Base-by-base conservation (phyloP, 2,329 filamentous ascomycete genomes). In the Helotiales sp. region DNA sequence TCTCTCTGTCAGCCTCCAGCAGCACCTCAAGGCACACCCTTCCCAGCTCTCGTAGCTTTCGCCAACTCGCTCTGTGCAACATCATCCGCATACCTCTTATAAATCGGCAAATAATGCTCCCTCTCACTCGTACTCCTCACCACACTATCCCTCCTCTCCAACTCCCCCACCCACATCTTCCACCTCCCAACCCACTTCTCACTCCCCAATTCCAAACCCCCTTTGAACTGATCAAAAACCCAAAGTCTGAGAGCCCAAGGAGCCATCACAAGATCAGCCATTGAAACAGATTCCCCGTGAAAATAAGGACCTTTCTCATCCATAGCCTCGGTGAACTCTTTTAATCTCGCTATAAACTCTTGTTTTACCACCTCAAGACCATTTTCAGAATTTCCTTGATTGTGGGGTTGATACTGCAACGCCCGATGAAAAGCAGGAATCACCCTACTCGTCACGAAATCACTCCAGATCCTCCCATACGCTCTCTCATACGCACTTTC, bases 161-260 rank as follows among this genome's bases (percentile, higher is more conserved):
- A 74, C 0, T 85, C 88, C 54, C 77, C 76, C 29, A 81, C 72
- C 87, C 88, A 93, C 52, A 69, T 77, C 65, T 79, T 76, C 84
- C 87, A 93, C 48, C 88, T 76, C 9, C 57, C 76, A 6, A 54
- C 72, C 89, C 88, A 92, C 1, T 80, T 69, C 33, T 71, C 71
- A 52, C 84, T 82, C 8, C 62, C 50, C 2, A 84, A 74, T 0
- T 77, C 79, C 2, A 78, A 63, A 0, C 82, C 82, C 0, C 81
- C 81, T 68, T 93, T 93, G 69, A 88, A 93, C 61, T 90, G 80
- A 65, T 93, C 88, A 63, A 93, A 86, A 5, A 91, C 75, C 77
- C 88, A 93, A 19, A 91, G 69, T 13, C 89, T 78, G 66, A 85
- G 81, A 0, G 86, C 85, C 88, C 88, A 93, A 0, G 89, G 89